Conservation (phyloP, 805 yeast species). For the Teunomyces cretensis region DNA sequence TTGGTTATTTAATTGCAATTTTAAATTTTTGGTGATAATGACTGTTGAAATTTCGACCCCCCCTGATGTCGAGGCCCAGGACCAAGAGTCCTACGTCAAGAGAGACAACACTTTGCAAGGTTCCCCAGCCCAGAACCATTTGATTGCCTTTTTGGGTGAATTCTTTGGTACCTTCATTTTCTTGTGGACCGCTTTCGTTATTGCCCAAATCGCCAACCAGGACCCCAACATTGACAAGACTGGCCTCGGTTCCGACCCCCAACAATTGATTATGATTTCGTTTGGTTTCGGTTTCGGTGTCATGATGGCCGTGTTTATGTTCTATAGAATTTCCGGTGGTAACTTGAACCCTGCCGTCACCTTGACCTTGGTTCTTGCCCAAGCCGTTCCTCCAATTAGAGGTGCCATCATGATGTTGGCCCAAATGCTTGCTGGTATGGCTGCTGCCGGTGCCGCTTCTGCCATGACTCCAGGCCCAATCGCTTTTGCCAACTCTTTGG, state of each 20-base stretch:
- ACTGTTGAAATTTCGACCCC: conserved; percentile 1
- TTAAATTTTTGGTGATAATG: neutral
- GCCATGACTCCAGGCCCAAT: conserved; percentile 84
- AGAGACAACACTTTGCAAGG: conserved; percentile 15
- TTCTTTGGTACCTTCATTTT: conserved; percentile 84
- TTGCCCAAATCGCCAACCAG: conserved; percentile 80
- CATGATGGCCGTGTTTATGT: conserved; percentile 66
- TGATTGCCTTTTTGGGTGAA: conserved; percentile 73
- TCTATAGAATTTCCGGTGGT: conserved; percentile 82
- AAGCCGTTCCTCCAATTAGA: conserved; percentile 72
- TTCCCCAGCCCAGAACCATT: conserved; percentile 46
- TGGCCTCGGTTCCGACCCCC: conserved; percentile 53
- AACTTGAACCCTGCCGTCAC: conserved; percentile 90
- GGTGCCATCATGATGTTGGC: conserved; percentile 63
- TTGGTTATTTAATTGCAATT: too few relatives aligned
- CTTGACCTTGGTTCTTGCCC: conserved; percentile 64
- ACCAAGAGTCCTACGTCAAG: conserved; percentile 27
- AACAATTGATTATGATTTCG: conserved; percentile 73
- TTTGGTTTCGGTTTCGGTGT: conserved; percentile 87
- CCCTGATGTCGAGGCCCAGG: conserved; percentile 29
- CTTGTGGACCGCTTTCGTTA: conserved; percentile 76
- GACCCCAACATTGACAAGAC: conserved; percentile 32
- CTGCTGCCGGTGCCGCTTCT: conserved; percentile 86
- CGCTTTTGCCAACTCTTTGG: conserved; percentile 67
- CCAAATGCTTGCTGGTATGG: conserved; percentile 83